These are phyloP conservation scores for Sporothrix brasiliensis DNA, from an alignment of 2,329 filamentous ascomycete species.

Conservation along the genomic window DNA sequence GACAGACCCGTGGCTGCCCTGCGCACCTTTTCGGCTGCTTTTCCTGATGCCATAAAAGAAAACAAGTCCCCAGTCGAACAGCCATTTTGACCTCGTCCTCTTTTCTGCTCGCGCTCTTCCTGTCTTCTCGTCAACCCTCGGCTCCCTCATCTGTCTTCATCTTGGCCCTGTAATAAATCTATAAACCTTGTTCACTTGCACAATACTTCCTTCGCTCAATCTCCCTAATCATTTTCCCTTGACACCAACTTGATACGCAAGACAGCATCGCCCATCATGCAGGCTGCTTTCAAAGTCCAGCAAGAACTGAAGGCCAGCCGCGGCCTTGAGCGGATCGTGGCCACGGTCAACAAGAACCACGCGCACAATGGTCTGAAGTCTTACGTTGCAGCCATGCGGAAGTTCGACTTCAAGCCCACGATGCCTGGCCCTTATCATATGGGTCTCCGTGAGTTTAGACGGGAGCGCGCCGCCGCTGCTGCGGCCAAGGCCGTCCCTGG, in stretches of 20 bases:
- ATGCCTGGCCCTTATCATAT: slow-evolving; percentile 62
- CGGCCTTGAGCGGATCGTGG: slow-evolving; percentile 51
- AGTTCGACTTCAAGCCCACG: slow-evolving; percentile 48
- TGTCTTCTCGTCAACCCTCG: slow-evolving; percentile 1
- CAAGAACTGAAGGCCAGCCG: slow-evolving; percentile 44
- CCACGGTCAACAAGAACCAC: slow-evolving; percentile 63
- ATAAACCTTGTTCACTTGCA: background rate
- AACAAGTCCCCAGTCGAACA: background rate
- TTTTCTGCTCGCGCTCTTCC: background rate
- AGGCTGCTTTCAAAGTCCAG: slow-evolving; percentile 44
- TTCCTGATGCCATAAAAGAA: slow-evolving; percentile 1
- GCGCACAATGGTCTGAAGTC: slow-evolving; percentile 62
- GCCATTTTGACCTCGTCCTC: background rate
- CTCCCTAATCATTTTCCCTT: background rate
- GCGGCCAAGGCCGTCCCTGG: slow-evolving; percentile 54
- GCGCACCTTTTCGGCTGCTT: background rate
- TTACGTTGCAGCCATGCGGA: slow-evolving; percentile 63
- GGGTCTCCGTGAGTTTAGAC: slow-evolving; percentile 43
- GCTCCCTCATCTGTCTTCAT: background rate
- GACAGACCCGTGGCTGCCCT: slow-evolving; percentile 4
- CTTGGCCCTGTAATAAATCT: background rate
- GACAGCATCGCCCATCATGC: slow-evolving; percentile 39
- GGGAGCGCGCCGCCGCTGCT: slow-evolving; percentile 44
- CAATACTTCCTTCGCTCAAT: background rate
- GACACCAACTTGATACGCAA: background rate